Evolutionary conservation across 192 early-diverging fungal species (phyloP), one percentile per base, ranked within the genome.

Genomic region (Entomortierella chlamydospora): DNA sequence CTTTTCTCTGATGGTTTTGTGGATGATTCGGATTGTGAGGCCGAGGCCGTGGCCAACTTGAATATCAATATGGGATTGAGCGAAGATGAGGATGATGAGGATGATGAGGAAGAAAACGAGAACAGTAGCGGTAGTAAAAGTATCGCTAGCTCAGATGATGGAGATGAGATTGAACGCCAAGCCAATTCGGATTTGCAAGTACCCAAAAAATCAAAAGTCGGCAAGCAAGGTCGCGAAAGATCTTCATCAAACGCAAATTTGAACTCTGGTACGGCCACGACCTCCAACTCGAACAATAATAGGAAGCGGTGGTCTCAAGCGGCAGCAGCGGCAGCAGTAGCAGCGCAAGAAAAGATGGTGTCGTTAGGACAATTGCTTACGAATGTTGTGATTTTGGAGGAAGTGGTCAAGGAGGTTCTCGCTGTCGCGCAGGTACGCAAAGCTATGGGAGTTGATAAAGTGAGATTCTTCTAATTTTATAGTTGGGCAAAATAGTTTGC

Each of bases 311-410:
- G n/a, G n/a, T n/a, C n/a, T 41, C 41, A 61, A 28, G 11, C 41
- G 26, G 39, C 25, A 9, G 65, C 37, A 0, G 58, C 34, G 18
- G 20, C 43, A 37, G 34, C 43, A 20, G 39, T 28, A 45, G 39
- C 65, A 17, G 54, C 65, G 73, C 81, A 70, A 9, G 86, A 83
- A 1, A 84, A 90, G 45, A 37, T 61, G 37, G 83, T 90, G 41
- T 83, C 84, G 4, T 64, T 90, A 18, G 72, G 83, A 13, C 83
- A 84, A 76, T 86, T 97, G 59, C 79, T 95, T n/a, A 95, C 94
- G 61, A 98, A 98, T 82, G 93, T 95, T 25, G 90, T 98, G 22
- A 93, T 96, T 47, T 64, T 98, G 62, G 93, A 98, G 61, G 97
- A 98, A 79, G 91, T 91, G 22, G 90, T 94, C 50, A 98, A 98